Conservation (phyloP, 129 eudicot species). For the Chrysanthemum lavandulifolium region DNA sequence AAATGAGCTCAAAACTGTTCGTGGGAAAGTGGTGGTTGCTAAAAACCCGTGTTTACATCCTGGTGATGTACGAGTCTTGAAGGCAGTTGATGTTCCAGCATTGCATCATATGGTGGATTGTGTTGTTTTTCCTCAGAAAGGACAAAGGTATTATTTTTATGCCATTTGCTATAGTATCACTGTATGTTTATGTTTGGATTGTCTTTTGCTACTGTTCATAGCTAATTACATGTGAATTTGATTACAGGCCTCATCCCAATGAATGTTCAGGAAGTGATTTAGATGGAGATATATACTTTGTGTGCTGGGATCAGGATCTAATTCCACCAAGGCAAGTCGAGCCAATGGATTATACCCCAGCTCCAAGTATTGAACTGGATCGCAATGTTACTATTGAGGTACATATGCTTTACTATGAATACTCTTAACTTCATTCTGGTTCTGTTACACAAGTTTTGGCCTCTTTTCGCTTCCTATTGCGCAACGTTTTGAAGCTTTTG, state of each 20-base stretch:
- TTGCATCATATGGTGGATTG: slow-evolving; percentile 84
- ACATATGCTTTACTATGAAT: neutral
- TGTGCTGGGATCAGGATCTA: slow-evolving; percentile 72
- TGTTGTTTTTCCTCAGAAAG: slow-evolving; percentile 77
- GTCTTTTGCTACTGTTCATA: slow-evolving; percentile 10
- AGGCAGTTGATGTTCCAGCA: slow-evolving; percentile 57
- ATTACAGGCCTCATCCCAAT: slow-evolving; percentile 80
- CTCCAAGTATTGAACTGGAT: slow-evolving; percentile 43
- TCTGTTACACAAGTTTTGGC: too few relatives aligned
- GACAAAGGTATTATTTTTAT: slow-evolving; percentile 42
- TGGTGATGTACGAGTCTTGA: slow-evolving; percentile 70
- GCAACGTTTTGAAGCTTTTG: neutral
- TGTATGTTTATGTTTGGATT: slow-evolving; percentile 17
- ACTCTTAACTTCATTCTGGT: neutral
- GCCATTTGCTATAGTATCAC: neutral
- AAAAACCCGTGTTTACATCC: slow-evolving; percentile 93
- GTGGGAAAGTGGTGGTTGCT: slow-evolving; percentile 67
- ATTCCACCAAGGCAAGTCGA: slow-evolving; percentile 52
- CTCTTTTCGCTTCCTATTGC: neutral
- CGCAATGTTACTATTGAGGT: slow-evolving; percentile 89
- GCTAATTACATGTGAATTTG: neutral
- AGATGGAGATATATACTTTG: slow-evolving; percentile 91
- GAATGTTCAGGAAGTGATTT: slow-evolving; percentile 96
- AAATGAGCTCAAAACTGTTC: slow-evolving; percentile 15
- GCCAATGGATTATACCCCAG: slow-evolving; percentile 77